Evolutionary conservation across 2,329 filamentous ascomycete species (phyloP), one percentile per base, ranked within the genome.

Genomic region (Pseudovirgaria hyperparasitica): DNA sequence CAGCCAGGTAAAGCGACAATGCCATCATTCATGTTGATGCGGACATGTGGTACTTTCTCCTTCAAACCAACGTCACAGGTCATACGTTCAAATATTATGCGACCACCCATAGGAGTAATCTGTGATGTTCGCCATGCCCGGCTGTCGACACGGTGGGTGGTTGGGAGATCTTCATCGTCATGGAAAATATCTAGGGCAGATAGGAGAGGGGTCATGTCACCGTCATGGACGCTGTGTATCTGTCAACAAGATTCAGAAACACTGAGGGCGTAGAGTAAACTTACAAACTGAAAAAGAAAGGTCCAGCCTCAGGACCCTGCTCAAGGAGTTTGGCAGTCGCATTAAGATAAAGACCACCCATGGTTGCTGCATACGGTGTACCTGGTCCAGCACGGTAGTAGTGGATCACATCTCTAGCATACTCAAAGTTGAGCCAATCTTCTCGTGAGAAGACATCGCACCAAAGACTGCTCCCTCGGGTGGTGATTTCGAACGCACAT

Each of bases 271-370:
- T 16, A 11, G 12, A 22, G n/a, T 5, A 10, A 26, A 48, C 57
- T 41, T 38, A 67, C 62, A 73, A 73, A 41, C 63, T 72, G 36
- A 72, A 63, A 40, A 69, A 73, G 10, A 70, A 41, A 2, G 54
- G 48, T 3, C 65, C 66, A 9, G 50, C 54, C 5, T 47, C 43
- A 3, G 55, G 53, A 0, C 65, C 61, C 20, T 60, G 43, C 5
- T 48, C 37, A 30, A 73, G 45, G 19, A 72, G 42, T 24, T 58
- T 50, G 5, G 58, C 52, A 0, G 67, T 72, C 4, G 67, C 66
- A 42, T 72, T 70, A 23, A 74, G 38, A 63, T 65, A 74, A 7
- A 71, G 42, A 60, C 58, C 67, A 3, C 70, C 70, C 64, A 72
- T 67, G 2, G 57, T 50, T 5, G 55, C 52, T 3, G 59, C 60